These are phyloP conservation scores for Dactylellina leptospora DNA, from an alignment of 2,329 filamentous ascomycete species.

Conservation along the genomic window DNA sequence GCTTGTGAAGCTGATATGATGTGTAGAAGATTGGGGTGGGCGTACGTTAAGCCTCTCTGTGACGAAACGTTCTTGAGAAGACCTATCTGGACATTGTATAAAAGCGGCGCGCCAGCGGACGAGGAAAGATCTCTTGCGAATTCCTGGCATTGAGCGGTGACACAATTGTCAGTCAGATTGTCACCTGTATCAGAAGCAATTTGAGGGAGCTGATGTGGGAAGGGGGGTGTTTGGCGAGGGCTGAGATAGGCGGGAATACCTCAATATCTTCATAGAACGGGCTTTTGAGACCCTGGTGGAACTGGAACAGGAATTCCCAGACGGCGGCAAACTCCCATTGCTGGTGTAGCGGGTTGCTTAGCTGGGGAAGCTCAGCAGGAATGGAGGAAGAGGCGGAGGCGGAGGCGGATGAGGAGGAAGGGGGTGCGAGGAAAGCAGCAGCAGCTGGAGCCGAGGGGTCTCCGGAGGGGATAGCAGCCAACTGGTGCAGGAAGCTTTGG, in stretches of 20 bases:
- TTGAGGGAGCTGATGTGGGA: neutral
- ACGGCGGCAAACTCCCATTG: slow-evolving; percentile 60
- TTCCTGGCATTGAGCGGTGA: slow-evolving; percentile 17
- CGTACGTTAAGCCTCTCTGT: slow-evolving; percentile 84
- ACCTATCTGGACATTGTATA: slow-evolving; percentile 83
- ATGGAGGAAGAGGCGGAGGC: neutral
- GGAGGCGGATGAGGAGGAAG: slow-evolving; percentile 7
- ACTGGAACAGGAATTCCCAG: slow-evolving; percentile 91
- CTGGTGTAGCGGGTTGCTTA: slow-evolving; percentile 36
- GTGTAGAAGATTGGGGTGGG: slow-evolving; percentile 1
- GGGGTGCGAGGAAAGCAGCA: neutral
- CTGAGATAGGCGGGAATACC: slow-evolving; percentile 66
- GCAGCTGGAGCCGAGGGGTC: neutral
- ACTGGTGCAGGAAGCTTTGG: slow-evolving; percentile 17
- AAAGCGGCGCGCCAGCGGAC: slow-evolving; percentile 63
- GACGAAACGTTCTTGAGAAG: slow-evolving; percentile 93
- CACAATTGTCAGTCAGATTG: neutral
- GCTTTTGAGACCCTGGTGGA: slow-evolving; percentile 85
- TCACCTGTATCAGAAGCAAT: neutral
- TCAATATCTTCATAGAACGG: slow-evolving; percentile 84
- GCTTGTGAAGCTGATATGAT: neutral
- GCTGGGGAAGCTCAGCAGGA: neutral
- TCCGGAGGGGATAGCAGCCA: neutral
- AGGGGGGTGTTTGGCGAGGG: neutral
- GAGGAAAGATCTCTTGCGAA: slow-evolving; percentile 38